Conservation (phyloP, 805 yeast genomes). For the Kazachstania viticola region DNA sequence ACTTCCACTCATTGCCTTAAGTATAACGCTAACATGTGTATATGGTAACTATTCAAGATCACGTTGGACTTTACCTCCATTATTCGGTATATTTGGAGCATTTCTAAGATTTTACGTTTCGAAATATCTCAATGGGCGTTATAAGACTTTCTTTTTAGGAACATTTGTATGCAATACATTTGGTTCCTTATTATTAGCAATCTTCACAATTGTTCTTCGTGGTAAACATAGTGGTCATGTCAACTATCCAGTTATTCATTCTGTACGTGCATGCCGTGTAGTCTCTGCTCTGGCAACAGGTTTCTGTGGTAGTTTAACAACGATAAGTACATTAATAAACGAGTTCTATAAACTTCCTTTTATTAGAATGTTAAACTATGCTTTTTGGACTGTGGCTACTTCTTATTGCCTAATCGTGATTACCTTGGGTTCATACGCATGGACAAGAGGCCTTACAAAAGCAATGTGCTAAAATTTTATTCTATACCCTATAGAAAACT, state of each 20-base stretch:
- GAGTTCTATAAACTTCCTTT: slow-evolving; percentile 40
- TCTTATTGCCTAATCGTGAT: slow-evolving; percentile 42
- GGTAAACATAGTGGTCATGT: slow-evolving; percentile 28
- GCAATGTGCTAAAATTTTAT: slow-evolving; percentile 8
- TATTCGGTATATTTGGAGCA: slow-evolving; percentile 68
- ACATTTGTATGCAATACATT: slow-evolving; percentile 39
- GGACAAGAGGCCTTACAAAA: slow-evolving; percentile 36
- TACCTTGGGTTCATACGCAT: slow-evolving; percentile 60
- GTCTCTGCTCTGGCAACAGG: slow-evolving; percentile 49
- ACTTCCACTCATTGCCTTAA: slow-evolving; percentile 18
- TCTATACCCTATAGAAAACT: slow-evolving; percentile 4
- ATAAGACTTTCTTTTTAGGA: slow-evolving; percentile 41
- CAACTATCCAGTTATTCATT: slow-evolving; percentile 22
- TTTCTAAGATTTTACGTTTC: slow-evolving; percentile 45
- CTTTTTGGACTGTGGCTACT: slow-evolving; percentile 31
- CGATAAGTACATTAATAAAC: slow-evolving; percentile 67
- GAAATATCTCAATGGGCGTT: slow-evolving; percentile 33
- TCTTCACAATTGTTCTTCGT: slow-evolving; percentile 23
- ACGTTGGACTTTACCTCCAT: slow-evolving; percentile 55
- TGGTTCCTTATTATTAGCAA: slow-evolving; percentile 23
- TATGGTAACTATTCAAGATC: slow-evolving; percentile 37
- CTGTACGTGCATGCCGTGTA: slow-evolving; percentile 36
- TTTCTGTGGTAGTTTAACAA: slow-evolving; percentile 58
- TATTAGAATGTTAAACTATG: slow-evolving; percentile 39
- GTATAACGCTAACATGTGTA: slow-evolving; percentile 22